A percentile compares a stretch with the other conserved stretches of the same genome.
Evolutionary conservation across 345 rosid species (phyloP).

Genomic region (Angophora floribunda): DNA sequence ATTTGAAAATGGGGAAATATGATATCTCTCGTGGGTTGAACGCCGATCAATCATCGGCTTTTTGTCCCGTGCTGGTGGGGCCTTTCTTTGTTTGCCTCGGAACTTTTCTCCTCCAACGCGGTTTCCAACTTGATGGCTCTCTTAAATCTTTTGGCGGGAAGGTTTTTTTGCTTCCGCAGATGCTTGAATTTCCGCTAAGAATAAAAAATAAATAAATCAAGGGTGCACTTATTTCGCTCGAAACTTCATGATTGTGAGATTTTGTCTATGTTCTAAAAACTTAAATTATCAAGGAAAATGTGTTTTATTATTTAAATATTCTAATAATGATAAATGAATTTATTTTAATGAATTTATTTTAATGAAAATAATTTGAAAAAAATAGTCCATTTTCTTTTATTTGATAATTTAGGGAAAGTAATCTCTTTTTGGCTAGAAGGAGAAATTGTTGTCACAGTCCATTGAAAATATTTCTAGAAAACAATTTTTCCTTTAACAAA

Average conservation of each 20-base stretch:
- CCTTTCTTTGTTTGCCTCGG: neutral
- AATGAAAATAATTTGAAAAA: no score
- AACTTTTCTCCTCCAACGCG: neutral
- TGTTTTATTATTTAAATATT: no score
- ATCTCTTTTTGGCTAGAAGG: no score
- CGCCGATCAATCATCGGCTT: neutral
- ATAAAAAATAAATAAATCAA: neutral
- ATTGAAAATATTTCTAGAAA: no score
- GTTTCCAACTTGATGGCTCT: neutral
- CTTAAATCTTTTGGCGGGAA: neutral
- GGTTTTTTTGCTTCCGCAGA: neutral
- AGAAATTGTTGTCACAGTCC: no score
- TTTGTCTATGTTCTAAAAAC: no score
- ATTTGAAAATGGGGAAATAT: neutral
- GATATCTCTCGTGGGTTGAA: neutral
- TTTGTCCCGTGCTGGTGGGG: neutral
- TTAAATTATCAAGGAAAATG: no score
- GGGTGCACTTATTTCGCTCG: fast-evolving
- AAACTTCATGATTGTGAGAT: neutral
- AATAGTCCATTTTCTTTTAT: no score
- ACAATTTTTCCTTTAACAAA: no score
- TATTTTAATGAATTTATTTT: no score
- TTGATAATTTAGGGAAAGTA: no score
- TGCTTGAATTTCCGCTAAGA: neutral
- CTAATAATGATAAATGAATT: no score